phyloP scores from a whole-genome alignment of 345 rosid genomes.

The Anacardium occidentale region DNA sequence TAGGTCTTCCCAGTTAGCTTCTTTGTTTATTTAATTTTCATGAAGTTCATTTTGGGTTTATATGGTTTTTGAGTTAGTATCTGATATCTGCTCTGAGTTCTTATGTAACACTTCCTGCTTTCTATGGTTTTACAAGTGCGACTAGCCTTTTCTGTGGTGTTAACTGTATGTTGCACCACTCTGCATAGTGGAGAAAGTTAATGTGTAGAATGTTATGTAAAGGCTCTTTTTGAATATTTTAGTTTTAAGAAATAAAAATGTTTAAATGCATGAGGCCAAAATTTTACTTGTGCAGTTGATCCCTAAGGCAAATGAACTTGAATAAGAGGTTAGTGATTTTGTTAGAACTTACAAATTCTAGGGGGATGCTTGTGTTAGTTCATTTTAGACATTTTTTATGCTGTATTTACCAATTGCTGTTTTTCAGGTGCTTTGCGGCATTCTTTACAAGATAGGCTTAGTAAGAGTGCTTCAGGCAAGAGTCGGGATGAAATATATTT shows the following conservation, averaged over 20 bases:
- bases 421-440: slow-evolving; percentile 80
- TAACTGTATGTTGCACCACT: background rate
- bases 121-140: background rate
- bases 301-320: background rate
- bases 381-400: slow-evolving; percentile 6
- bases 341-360: background rate
- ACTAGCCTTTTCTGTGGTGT: background rate
- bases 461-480: slow-evolving; percentile 77
- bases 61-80: background rate
- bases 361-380: background rate
- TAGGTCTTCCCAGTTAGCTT: background rate
- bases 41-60: slow-evolving; percentile 5
- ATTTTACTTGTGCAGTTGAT: slow-evolving; percentile 8
- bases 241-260: background rate
- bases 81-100: background rate
- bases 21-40: background rate
- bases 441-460: slow-evolving; percentile 89
- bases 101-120: background rate
- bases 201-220: background rate
- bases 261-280: slow-evolving; percentile 6
- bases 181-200: background rate
- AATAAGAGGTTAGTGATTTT: background rate
- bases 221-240: background rate
- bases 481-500: slow-evolving; percentile 79
- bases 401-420: slow-evolving; percentile 18